Evolutionary conservation across 805 yeast genomes (phyloP).

Genomic region (Nakazawaea pomicola): DNA sequence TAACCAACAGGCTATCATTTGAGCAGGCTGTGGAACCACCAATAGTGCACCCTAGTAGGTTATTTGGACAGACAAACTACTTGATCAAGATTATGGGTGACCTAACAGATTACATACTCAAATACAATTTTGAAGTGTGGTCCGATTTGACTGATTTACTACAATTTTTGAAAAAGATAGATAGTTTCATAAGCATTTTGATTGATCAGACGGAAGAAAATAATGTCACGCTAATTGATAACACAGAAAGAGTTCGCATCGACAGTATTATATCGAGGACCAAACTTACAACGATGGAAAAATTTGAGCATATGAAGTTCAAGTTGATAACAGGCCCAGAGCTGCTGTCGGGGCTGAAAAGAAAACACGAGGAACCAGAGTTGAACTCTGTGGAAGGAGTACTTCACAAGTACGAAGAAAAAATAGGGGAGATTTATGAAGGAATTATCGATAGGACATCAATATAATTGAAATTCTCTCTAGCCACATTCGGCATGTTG

Average conservation of each 20-base stretch:
- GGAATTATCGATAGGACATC: conserved; percentile 30
- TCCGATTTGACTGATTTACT: conserved; percentile 20
- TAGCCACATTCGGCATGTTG: no score
- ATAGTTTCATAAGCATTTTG: conserved; percentile 24
- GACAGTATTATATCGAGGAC: conserved; percentile 27
- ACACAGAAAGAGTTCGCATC: conserved; percentile 30
- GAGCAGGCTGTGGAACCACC: conserved; percentile 2
- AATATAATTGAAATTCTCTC: conserved; percentile 15
- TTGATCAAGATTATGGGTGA: conserved; percentile 63
- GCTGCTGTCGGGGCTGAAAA: background rate
- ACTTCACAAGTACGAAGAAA: conserved; percentile 18
- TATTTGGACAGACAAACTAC: conserved; percentile 62
- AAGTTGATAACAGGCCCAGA: background rate
- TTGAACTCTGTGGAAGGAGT: background rate
- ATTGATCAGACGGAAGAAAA: conserved; percentile 20
- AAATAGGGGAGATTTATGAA: conserved; percentile 30
- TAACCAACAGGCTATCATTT: conserved; percentile 12
- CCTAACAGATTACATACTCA: conserved; percentile 53
- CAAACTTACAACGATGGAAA: conserved; percentile 21
- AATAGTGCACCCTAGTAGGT: conserved; percentile 14
- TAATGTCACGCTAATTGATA: conserved; percentile 16
- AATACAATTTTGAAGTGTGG: conserved; percentile 22
- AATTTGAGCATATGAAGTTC: conserved; percentile 25
- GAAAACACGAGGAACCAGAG: background rate
- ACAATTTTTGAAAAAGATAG: conserved; percentile 21